Evolutionary conservation across 192 early-diverging fungal genomes (phyloP).

Genomic region (Coemansia sp.): DNA sequence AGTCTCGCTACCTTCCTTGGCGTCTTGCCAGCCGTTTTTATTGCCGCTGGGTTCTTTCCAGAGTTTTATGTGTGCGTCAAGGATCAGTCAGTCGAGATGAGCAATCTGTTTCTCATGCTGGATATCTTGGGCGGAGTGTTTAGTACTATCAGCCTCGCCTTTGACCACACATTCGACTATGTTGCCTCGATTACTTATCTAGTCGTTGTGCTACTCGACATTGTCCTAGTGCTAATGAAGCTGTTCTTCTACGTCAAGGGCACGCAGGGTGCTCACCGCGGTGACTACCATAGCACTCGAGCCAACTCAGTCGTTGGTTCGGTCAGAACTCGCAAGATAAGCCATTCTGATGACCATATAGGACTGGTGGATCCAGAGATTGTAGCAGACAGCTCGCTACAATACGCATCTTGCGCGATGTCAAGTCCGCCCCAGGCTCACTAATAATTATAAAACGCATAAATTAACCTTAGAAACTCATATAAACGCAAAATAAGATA

Average conservation of each 20-base stretch:
- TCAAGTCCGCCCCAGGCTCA: neutral
- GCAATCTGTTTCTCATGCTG: constrained; percentile 48
- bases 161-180: constrained; percentile 54
- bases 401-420: neutral
- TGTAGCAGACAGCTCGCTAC: neutral
- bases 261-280: constrained; percentile 25
- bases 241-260: constrained; percentile 37
- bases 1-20: constrained; percentile 38
- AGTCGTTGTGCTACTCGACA: constrained; percentile 47
- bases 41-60: constrained; percentile 53
- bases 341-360: neutral
- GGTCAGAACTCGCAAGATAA: neutral
- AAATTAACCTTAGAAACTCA: neutral
- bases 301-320: neutral
- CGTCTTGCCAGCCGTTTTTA: constrained; percentile 47
- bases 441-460: neutral
- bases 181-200: constrained; percentile 55
- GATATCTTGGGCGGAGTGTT: constrained; percentile 50
- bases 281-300: neutral
- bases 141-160: constrained; percentile 52
- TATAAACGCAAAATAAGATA: neutral
- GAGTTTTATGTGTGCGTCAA: constrained; percentile 55
- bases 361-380: neutral
- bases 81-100: constrained; percentile 52
- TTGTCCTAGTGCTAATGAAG: constrained; percentile 49